phyloP scores from a whole-genome alignment of 73 alveolate genomes.

The Tetrahymena malaccensis region DNA sequence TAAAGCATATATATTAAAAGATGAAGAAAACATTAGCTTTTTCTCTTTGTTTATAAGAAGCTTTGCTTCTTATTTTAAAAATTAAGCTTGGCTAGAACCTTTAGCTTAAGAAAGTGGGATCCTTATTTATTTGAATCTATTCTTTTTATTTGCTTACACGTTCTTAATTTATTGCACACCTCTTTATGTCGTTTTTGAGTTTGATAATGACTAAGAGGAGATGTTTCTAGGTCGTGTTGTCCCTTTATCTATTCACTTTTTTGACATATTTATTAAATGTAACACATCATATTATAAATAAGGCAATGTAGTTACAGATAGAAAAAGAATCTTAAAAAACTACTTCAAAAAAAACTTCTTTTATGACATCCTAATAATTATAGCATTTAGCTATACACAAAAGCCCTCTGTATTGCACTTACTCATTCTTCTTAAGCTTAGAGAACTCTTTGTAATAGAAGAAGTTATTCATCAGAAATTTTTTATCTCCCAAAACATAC shows the following conservation, averaged over 20 bases:
- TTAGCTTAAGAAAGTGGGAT: neutral
- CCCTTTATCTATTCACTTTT: neutral
- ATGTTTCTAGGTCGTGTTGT: neutral
- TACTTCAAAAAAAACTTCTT: neutral
- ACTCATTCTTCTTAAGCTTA: neutral
- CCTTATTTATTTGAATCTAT: neutral
- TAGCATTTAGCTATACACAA: neutral
- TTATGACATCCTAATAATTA: neutral
- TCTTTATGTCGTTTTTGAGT: neutral
- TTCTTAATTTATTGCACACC: neutral
- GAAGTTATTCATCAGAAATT: neutral
- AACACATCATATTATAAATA: neutral
- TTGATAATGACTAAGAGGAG: neutral
- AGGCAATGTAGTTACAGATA: neutral
- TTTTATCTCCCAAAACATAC: neutral
- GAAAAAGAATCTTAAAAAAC: neutral
- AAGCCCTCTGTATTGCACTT: neutral
- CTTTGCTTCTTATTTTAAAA: neutral
- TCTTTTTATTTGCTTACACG: neutral
- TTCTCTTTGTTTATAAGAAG: neutral
- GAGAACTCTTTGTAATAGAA: neutral
- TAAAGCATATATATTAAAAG: neutral
- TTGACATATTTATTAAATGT: neutral
- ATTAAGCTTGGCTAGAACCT: neutral
- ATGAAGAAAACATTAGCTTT: neutral